Base-by-base conservation (phyloP, 352 stramenopile genomes). In the Phytophthora crassamura region DNA sequence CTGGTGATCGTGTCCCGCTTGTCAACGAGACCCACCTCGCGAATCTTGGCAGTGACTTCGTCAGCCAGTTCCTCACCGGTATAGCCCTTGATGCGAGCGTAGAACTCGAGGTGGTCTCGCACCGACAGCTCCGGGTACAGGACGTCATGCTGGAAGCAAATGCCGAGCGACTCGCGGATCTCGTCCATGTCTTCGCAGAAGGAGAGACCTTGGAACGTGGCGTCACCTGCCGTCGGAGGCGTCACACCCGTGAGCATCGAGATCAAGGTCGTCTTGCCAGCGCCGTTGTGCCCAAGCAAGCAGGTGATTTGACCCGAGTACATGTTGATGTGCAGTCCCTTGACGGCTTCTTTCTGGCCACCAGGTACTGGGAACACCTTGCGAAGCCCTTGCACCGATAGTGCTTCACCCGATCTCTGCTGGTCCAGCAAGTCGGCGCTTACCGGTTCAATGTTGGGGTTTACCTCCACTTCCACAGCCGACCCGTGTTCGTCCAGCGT, bases 261-360 rank as follows among this genome's bases (percentile, higher is more conserved):
- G 63, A 69, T 80, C 34, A 99, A 72, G 18, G 97, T 99, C 45
- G 96, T 99, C 74, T 99, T 99, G 8, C 93, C 92, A 18, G 80
- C 80, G 18, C 84, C 82, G 62, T 95, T 93, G 72, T 98, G 97
- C 28, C 96, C 96, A 36, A 98, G 95, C 25, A 98, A 80, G 67
- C 94, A 88, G 20, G 83, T 91, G 67, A 93, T 91, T 47, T 93
- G 82, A 18, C 73, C 72, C 53, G 72, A 74, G 72, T 92, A 92
- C 78, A 89, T 79, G 51, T 84, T 50, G 83, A 98, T 43, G 53
- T 84, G 73, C 10, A 98, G 52, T 7, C 78, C 77, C 25, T 98
- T 80, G 2, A 98, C 93, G 7, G 94, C 94, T 12, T 90, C 75
- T 45, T 97, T 97, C 22, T 87, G 70, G 7, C 88, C 93, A 28